Conservation (phyloP, 441 rosid genomes). For the Codiaeum variegatum region DNA sequence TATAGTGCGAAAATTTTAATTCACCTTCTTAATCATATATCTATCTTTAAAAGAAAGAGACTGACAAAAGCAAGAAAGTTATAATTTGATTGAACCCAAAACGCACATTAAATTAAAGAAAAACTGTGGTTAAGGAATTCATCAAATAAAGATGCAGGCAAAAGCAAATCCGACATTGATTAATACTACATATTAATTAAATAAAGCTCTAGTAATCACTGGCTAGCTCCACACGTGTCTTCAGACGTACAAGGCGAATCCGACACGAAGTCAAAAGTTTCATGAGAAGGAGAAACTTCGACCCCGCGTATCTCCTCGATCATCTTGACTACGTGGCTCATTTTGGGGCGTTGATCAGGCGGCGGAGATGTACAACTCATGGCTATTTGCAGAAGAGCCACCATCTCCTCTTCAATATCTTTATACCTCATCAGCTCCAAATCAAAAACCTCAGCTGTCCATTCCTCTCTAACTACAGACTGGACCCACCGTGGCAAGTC, state of each 20-base stretch:
- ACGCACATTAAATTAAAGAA: neutral
- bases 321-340: conserved; percentile 56
- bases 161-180: conserved; percentile 3
- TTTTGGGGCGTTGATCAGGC: conserved; percentile 77
- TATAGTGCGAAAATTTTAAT: too few species aligned
- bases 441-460: conserved; percentile 92
- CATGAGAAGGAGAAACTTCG: conserved; percentile 64
- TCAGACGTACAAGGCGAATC: conserved; percentile 80
- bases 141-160: neutral
- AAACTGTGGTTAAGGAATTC: neutral
- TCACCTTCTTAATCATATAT: too few species aligned
- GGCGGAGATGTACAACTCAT: conserved; percentile 62
- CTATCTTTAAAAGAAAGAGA: too few species aligned
- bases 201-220: conserved; percentile 28
- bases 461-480: conserved; percentile 77
- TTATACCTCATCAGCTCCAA: conserved; percentile 75
- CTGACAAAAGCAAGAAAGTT: too few species aligned
- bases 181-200: neutral
- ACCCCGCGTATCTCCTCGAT: conserved; percentile 67
- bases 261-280: conserved; percentile 50
- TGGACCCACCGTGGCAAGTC: conserved; percentile 96
- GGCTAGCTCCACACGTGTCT: conserved; percentile 66
- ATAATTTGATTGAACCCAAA: neutral
- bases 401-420: conserved; percentile 79
- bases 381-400: conserved; percentile 72